Base-by-base conservation (phyloP, 805 yeast species). In the Sugiyamaella americana region DNA sequence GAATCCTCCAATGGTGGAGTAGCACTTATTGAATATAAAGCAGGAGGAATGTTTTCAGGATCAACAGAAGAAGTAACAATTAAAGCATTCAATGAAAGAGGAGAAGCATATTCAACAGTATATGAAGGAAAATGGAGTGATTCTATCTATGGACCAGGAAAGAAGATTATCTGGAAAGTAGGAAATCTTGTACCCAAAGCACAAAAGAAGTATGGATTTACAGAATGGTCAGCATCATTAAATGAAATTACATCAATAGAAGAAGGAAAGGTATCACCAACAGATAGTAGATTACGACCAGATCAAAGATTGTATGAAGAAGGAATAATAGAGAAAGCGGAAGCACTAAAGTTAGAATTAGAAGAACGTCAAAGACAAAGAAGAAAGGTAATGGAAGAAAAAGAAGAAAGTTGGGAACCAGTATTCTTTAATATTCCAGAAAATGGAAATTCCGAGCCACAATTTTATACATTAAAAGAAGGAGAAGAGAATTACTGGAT, bases 251-350 rank as follows among this genome's bases (percentile, higher is more conserved):
- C 96, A 0, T 68, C 62, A 2, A 65, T 91, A 11, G 97, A 91
- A 60, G 51, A 72, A 23, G 83, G 69, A 2, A 45, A 64, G 1
- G 56, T 89, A 35, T 83, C 97, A 4, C 89, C 89, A 2, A 86
- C 93, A 0, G 98, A 93, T 62, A 84, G 96, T 5, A 77, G 98
- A 59, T 65, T 80, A 39, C 76, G 98, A 59, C 98, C 97, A 0
- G 98, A 93, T 62, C 78, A 87, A 59, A 69, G 76, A 38, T 64
- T 70, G 1, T 87, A 87, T 56, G 95, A 87, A 59, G 61, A 73
- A 16, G 93, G 88, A 2, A 69, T 79, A 19, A 66, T 82, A 8
- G 86, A 79, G 18, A 65, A 71, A 44, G 96, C 98, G 0, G 97
- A 91, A 61, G 56, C 52, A 1, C 53, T 78, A 51, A 93, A 93